phyloP scores from a whole-genome alignment of 768 basidiomycete species.

The Wakefieldia striispora region DNA sequence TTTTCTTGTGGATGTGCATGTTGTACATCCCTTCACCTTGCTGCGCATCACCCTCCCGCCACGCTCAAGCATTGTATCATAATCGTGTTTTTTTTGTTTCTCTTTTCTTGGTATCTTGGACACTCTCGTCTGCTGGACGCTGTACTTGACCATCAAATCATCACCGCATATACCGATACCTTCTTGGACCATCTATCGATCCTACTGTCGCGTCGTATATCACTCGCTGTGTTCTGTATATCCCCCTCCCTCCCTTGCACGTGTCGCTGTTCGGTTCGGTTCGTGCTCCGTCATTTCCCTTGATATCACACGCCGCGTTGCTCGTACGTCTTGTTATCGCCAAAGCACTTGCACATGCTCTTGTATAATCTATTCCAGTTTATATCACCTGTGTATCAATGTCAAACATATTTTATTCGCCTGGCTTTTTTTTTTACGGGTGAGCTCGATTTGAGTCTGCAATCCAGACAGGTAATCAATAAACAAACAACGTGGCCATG shows the following conservation, averaged over 20 bases:
- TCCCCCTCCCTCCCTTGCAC: not conserved
- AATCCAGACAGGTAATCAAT: not conserved
- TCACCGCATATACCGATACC: conserved; percentile 15
- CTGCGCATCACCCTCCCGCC: not conserved
- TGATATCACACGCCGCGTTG: too few relatives aligned
- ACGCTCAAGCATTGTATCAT: conserved; percentile 12
- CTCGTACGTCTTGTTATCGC: not conserved
- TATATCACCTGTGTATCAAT: conserved; percentile 22
- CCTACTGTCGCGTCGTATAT: conserved; percentile 17
- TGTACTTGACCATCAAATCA: not conserved
- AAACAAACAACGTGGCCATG: not conserved
- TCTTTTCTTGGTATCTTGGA: conserved; percentile 26
- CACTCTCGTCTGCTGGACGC: conserved; percentile 5
- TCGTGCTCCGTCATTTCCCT: not conserved
- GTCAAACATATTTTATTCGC: conserved; percentile 2
- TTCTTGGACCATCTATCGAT: conserved; percentile 19
- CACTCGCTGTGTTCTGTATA: conserved; percentile 14
- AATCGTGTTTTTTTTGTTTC: conserved; percentile 3
- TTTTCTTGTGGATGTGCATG: not conserved
- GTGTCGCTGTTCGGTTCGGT: not conserved
- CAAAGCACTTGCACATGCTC: not conserved
- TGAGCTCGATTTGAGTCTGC: too few relatives aligned
- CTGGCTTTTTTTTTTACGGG: too few relatives aligned
- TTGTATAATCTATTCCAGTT: conserved; percentile 16
- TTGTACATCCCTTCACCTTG: not conserved